Conservation (phyloP, 2,329 filamentous ascomycete genomes). For the Verticillium longisporum region DNA sequence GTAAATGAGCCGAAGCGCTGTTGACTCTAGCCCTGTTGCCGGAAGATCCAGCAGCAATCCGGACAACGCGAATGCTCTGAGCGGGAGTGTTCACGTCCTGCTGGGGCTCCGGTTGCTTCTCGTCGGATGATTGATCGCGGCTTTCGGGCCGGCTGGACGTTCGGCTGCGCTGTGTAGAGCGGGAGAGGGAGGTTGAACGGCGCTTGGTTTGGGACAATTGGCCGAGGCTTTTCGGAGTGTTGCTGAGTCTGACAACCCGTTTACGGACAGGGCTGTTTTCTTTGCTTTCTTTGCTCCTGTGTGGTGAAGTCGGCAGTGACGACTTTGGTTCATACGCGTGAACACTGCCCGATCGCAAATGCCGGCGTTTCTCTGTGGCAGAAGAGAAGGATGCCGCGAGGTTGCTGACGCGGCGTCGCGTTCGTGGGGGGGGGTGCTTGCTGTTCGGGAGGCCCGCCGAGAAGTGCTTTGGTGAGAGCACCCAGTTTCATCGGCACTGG, state of each 20-base stretch:
- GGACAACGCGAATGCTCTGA: conserved; percentile 44
- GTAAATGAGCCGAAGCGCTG: conserved; percentile 27
- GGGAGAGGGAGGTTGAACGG: conserved; percentile 44
- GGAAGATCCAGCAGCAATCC: conserved; percentile 46
- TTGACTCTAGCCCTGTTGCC: conserved; percentile 29
- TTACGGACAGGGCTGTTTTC: conserved; percentile 49
- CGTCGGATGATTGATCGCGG: conserved; percentile 33
- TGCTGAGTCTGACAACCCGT: conserved; percentile 50
- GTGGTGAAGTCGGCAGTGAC: conserved; percentile 35
- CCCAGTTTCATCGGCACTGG: conserved; percentile 90
- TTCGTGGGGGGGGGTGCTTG: conserved; percentile 37
- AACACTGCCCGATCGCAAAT: conserved; percentile 41
- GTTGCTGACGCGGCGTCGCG: conserved; percentile 41
- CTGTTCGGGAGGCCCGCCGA: conserved; percentile 47
- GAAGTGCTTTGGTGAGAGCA: conserved; percentile 79
- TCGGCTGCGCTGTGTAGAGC: conserved; percentile 19
- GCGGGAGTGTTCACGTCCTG: conserved; percentile 47
- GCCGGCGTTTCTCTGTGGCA: conserved; percentile 34
- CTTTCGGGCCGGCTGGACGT: conserved; percentile 31
- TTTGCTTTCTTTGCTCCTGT: conserved; percentile 39
- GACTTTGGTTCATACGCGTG: conserved; percentile 30
- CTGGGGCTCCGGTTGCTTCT: conserved; percentile 23
- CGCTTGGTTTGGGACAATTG: conserved; percentile 34
- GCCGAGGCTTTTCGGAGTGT: conserved; percentile 36
- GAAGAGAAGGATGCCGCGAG: conserved; percentile 37